Evolutionary conservation across 2,329 filamentous ascomycete species (phyloP).

Genomic region (Aspergillus niger): DNA sequence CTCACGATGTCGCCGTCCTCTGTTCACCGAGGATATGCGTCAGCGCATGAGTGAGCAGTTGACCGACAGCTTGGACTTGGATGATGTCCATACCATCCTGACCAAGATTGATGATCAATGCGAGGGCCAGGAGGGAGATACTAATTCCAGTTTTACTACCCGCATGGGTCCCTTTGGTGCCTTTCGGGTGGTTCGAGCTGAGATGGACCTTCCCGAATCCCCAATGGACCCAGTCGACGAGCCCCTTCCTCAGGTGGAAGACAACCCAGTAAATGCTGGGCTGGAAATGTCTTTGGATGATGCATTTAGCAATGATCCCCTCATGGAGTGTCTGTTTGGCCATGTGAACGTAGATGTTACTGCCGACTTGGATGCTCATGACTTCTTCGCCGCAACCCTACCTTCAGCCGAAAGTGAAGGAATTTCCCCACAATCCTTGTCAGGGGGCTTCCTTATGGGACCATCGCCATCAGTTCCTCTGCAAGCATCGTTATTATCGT

Average conservation of each 20-base stretch:
- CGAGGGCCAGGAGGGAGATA: background rate
- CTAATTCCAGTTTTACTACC: background rate
- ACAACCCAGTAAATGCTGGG: background rate
- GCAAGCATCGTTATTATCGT: background rate
- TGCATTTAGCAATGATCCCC: conserved; percentile 5
- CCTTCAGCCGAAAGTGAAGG: background rate
- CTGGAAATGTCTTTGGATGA: background rate
- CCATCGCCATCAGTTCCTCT: background rate
- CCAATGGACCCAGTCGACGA: background rate
- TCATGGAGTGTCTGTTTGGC: conserved; percentile 12
- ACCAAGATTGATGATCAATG: conserved; percentile 35
- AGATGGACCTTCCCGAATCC: background rate
- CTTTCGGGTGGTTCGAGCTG: background rate
- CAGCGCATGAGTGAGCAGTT: conserved; percentile 40
- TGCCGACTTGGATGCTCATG: background rate
- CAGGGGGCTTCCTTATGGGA: background rate
- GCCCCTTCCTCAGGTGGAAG: background rate
- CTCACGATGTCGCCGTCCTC: conserved; percentile 44
- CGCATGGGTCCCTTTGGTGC: conserved; percentile 1
- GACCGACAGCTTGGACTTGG: conserved; percentile 31
- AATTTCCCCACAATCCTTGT: background rate
- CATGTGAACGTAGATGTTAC: conserved; percentile 1
- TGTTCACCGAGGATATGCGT: conserved; percentile 45
- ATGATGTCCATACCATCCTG: conserved; percentile 23
- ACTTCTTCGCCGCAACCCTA: conserved; percentile 13